Evolutionary conservation across 352 stramenopile species (phyloP).

Genomic region (Globisporangium takayamanum): DNA sequence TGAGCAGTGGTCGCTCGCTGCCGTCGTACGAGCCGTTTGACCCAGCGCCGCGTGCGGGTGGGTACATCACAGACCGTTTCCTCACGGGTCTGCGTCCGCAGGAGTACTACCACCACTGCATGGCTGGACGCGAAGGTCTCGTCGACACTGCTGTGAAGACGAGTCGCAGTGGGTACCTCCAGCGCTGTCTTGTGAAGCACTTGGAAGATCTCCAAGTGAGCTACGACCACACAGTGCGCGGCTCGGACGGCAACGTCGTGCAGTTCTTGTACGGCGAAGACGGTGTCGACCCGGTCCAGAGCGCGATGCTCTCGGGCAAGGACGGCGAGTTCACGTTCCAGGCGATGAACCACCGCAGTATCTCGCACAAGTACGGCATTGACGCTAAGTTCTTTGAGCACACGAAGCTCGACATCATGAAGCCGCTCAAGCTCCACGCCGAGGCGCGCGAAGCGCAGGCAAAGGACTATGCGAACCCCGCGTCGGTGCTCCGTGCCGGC

Average conservation of each 20-base stretch:
- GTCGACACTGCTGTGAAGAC: slow-evolving; percentile 99
- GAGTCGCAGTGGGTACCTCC: slow-evolving; percentile 98
- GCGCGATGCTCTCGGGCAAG: slow-evolving; percentile 93
- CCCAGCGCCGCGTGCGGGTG: slow-evolving; percentile 94
- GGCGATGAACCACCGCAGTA: slow-evolving; percentile 93
- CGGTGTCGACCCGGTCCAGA: slow-evolving; percentile 95
- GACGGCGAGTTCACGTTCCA: slow-evolving; percentile 92
- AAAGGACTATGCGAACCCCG: slow-evolving; percentile 29
- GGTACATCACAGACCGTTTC: slow-evolving; percentile 99
- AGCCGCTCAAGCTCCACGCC: slow-evolving; percentile 72
- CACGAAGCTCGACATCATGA: slow-evolving; percentile 87
- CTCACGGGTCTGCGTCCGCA: slow-evolving; percentile 94
- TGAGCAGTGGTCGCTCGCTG: slow-evolving; percentile 96
- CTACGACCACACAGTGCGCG: slow-evolving; percentile 99
- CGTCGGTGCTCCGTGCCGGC: slow-evolving; percentile 41
- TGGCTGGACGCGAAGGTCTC: slow-evolving; percentile 98
- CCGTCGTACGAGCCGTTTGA: slow-evolving; percentile 98
- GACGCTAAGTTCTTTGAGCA: slow-evolving; percentile 85
- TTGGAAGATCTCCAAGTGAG: slow-evolving; percentile 96
- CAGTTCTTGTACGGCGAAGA: slow-evolving; percentile 99
- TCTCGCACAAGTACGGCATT: slow-evolving; percentile 92
- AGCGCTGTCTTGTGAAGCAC: slow-evolving; percentile 99
- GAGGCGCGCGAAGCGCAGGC: slow-evolving; percentile 51
- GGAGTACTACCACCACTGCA: slow-evolving; percentile 99
- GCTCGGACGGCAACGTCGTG: slow-evolving; percentile 95